phyloP scores from a whole-genome alignment of 169 alveolate genomes.

The Miamiensis avidus region DNA sequence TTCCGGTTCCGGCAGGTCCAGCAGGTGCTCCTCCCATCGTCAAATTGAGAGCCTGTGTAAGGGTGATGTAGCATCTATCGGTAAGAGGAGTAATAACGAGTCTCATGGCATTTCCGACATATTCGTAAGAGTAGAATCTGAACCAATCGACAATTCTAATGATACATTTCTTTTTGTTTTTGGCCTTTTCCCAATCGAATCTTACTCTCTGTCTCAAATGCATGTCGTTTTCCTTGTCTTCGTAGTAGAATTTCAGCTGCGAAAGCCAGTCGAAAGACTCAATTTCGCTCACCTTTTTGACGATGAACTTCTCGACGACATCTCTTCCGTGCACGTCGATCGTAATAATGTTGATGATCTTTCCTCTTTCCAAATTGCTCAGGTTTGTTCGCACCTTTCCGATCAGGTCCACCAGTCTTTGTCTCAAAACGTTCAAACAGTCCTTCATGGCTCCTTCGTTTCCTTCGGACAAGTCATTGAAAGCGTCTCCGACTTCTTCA shows the following conservation, averaged over 20 bases:
- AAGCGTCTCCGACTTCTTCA: constrained; percentile 94
- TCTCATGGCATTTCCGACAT: constrained; percentile 95
- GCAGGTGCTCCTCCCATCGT: constrained; percentile 96
- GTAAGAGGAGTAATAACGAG: constrained; percentile 96
- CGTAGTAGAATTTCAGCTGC: constrained; percentile 95
- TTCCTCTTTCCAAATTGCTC: constrained; percentile 77
- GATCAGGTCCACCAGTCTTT: constrained; percentile 92
- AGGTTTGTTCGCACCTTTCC: constrained; percentile 89
- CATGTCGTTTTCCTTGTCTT: constrained; percentile 41
- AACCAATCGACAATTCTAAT: constrained; percentile 94
- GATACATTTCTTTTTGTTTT: constrained; percentile 85
- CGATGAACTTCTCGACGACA: constrained; percentile 93
- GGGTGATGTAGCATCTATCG: constrained; percentile 95
- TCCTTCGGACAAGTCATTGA: constrained; percentile 95
- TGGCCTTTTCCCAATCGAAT: constrained; percentile 48
- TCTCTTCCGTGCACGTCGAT: constrained; percentile 97
- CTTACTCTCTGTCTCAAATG: constrained; percentile 41
- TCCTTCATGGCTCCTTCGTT: constrained; percentile 96
- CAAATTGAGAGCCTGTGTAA: constrained; percentile 93
- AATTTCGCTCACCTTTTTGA: constrained; percentile 86
- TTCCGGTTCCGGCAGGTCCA: constrained; percentile 94
- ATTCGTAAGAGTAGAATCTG: constrained; percentile 93
- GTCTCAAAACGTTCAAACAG: constrained; percentile 86
- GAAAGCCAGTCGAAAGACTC: constrained; percentile 95
- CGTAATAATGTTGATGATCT: constrained; percentile 94